These are phyloP conservation scores for Boehmeria nivea DNA, from an alignment of 306 rosid species.

Conservation along the genomic window DNA sequence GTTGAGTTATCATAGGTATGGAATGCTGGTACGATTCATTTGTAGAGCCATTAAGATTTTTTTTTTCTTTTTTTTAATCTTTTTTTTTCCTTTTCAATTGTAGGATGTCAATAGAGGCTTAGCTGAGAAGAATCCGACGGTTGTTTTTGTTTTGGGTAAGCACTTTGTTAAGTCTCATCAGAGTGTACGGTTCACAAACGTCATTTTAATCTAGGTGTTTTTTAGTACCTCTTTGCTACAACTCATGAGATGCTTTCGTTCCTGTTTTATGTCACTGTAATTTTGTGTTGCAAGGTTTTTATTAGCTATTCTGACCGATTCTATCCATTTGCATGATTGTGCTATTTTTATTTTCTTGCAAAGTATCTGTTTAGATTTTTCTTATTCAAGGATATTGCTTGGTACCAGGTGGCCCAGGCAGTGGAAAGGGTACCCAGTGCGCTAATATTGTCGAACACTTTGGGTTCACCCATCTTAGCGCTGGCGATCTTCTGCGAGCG, in stretches of 20 bases:
- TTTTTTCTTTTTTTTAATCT: background rate
- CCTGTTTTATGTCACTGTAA: too few relatives aligned
- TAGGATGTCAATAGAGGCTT: constrained; percentile 57
- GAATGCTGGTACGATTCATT: too few relatives aligned
- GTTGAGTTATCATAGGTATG: too few relatives aligned
- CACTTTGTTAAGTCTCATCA: constrained; percentile 3
- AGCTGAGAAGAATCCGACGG: constrained; percentile 62
- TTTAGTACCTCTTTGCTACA: too few relatives aligned
- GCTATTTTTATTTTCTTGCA: too few relatives aligned
- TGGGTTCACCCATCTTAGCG: constrained; percentile 93
- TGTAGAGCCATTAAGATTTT: background rate
- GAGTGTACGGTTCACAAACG: constrained; percentile 2
- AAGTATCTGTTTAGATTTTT: constrained; percentile 16
- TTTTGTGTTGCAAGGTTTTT: too few relatives aligned
- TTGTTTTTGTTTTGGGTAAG: constrained; percentile 96
- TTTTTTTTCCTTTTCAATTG: too few relatives aligned
- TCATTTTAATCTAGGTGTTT: background rate
- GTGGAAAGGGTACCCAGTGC: constrained; percentile 99
- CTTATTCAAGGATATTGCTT: constrained; percentile 22
- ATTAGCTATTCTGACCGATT: too few relatives aligned
- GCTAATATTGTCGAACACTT: constrained; percentile 62
- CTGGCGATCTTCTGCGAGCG: constrained; percentile 98
- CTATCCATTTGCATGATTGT: background rate
- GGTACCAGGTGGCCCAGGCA: constrained; percentile 91
- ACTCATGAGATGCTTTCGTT: too few relatives aligned